These are phyloP conservation scores for Scedosporium minutisporum DNA, from an alignment of 2,329 filamentous ascomycete species.

Conservation along the genomic window DNA sequence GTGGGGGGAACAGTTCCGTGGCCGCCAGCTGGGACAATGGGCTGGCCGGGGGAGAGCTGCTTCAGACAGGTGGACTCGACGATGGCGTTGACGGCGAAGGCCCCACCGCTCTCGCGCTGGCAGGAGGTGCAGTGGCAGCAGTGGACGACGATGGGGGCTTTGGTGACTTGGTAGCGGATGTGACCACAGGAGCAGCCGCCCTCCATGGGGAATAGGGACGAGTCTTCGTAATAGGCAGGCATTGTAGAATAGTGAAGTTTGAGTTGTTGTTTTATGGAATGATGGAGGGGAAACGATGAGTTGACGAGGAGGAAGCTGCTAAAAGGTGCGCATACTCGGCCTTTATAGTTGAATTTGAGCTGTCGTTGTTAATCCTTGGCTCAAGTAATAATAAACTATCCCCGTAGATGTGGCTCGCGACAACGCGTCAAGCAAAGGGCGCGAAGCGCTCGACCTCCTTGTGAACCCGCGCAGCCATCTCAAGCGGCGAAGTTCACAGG, in stretches of 20 bases:
- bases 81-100: constrained; percentile 28
- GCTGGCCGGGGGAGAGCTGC: neutral
- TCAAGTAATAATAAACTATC: too few relatives aligned
- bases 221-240: neutral
- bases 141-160: constrained; percentile 27
- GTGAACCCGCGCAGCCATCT: too few relatives aligned
- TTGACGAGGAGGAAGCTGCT: too few relatives aligned
- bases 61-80: neutral
- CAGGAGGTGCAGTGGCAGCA: constrained; percentile 38
- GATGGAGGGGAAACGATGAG: too few relatives aligned
- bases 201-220: constrained; percentile 7
- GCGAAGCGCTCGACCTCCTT: too few relatives aligned
- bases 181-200: neutral
- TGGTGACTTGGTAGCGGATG: constrained; percentile 25
- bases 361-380: too few relatives aligned
- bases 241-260: neutral
- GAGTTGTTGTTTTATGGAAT: too few relatives aligned
- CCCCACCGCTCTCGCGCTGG: constrained; percentile 33
- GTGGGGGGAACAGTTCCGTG: neutral
- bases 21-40: neutral
- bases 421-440: too few relatives aligned
- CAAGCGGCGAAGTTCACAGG: too few relatives aligned
- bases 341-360: too few relatives aligned
- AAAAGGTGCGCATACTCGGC: too few relatives aligned
- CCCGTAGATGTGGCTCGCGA: too few relatives aligned